phyloP scores from a whole-genome alignment of 202 grass and related monocot species.

The Setaria italica region DNA sequence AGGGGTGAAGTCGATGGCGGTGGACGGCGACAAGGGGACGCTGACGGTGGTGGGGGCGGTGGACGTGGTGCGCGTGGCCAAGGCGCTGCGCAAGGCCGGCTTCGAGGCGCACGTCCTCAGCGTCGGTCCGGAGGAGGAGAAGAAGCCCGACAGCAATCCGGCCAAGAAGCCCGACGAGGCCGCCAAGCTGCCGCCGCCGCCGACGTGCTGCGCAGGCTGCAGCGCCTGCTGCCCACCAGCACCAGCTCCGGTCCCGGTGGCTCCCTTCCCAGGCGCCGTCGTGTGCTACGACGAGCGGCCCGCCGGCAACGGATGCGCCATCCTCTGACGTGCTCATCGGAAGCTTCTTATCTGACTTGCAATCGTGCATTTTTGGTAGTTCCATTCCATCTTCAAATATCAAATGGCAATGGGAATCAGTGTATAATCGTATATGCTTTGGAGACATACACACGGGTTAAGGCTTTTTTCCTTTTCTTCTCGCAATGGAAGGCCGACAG shows the following conservation, averaged over 20 bases:
- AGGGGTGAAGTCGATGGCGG: slow-evolving; percentile 71
- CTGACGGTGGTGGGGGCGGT: slow-evolving; percentile 73
- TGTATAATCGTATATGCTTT: not conserved
- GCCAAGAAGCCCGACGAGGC: slow-evolving; percentile 36
- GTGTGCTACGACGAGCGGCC: slow-evolving; percentile 43
- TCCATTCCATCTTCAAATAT: not conserved
- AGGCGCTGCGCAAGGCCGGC: slow-evolving; percentile 59
- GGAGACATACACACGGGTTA: not conserved
- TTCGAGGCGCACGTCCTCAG: slow-evolving; percentile 50
- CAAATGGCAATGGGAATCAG: not conserved
- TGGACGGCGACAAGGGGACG: slow-evolving; percentile 71
- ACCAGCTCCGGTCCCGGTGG: not conserved
- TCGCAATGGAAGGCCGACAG: not conserved
- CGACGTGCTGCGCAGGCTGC: slow-evolving; percentile 26
- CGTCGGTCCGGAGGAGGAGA: slow-evolving; percentile 61
- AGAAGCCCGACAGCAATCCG: not conserved
- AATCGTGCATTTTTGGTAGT: not conserved
- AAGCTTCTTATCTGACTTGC: not conserved
- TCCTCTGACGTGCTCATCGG: slow-evolving; percentile 27
- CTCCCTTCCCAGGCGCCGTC: not conserved
- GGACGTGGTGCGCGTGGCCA: slow-evolving; percentile 59
- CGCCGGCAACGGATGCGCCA: slow-evolving; percentile 33
- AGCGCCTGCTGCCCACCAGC: not conserved
- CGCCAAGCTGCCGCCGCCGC: slow-evolving; percentile 20
- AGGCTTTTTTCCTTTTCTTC: not conserved